A percentile compares a stretch with the other conserved stretches of the same genome.
phyloP scores from a whole-genome alignment of 257 asterid species.

The Przewalskia tangutica region DNA sequence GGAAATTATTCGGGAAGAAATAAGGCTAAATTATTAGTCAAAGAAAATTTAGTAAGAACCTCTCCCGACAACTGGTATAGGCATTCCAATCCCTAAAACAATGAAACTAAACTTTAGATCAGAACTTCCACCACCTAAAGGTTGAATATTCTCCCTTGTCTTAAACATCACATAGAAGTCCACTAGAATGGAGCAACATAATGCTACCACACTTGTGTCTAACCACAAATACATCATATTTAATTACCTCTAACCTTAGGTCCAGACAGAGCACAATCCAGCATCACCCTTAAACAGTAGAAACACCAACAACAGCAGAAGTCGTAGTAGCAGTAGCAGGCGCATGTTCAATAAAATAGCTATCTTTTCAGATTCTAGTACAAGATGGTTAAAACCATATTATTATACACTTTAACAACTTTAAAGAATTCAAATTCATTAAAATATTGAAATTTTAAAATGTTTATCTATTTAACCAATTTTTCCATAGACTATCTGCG shows the following conservation, averaged over 20 bases:
- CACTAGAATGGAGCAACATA: background rate
- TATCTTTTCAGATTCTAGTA: background rate
- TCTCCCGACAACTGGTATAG: background rate
- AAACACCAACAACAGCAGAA: background rate
- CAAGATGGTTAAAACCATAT: background rate
- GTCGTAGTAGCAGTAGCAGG: background rate
- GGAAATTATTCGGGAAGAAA: too few species aligned
- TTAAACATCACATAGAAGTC: background rate
- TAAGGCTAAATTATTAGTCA: too few species aligned
- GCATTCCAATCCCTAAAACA: background rate
- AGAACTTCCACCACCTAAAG: background rate
- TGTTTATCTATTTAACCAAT: background rate
- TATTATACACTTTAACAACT: background rate
- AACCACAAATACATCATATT: background rate
- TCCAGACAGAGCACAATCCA: background rate
- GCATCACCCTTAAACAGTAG: background rate
- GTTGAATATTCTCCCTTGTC: background rate
- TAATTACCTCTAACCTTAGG: background rate
- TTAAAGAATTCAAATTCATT: background rate
- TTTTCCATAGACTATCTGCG: background rate
- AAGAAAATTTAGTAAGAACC: background rate
- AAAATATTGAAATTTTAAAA: background rate
- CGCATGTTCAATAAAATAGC: background rate
- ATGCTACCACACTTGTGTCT: background rate
- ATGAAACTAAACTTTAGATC: background rate